Evolutionary conservation across 257 asterid genomes (phyloP).

Genomic region (Mentha longifolia): DNA sequence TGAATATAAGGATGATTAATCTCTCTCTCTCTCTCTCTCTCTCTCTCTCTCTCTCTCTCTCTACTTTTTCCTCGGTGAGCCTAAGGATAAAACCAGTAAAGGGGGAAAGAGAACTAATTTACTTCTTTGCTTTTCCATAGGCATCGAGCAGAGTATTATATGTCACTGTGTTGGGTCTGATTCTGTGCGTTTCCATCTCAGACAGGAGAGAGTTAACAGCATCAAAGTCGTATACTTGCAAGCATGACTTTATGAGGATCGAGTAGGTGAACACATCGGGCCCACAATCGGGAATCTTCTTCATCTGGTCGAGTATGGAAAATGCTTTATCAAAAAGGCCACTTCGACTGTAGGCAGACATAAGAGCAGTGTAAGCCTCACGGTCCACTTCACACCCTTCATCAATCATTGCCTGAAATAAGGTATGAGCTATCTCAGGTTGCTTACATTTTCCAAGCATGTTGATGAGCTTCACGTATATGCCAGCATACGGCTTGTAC

Average conservation of each 20-base stretch:
- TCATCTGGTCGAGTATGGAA: slow-evolving; percentile 82
- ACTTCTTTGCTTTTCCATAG: slow-evolving; percentile 94
- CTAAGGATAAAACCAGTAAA: slow-evolving; percentile 20
- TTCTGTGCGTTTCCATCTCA: slow-evolving; percentile 72
- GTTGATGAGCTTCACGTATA: slow-evolving; percentile 83
- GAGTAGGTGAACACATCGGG: slow-evolving; percentile 93
- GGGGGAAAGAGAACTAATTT: slow-evolving; percentile 19
- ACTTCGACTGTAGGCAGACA: slow-evolving; percentile 94
- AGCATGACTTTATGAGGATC: slow-evolving; percentile 79
- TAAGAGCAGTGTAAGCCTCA: slow-evolving; percentile 91
- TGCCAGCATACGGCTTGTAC: slow-evolving; percentile 81
- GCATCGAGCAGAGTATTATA: slow-evolving; percentile 91
- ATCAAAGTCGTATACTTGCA: slow-evolving; percentile 63
- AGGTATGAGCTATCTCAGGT: slow-evolving; percentile 87
- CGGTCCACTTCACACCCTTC: slow-evolving; percentile 80
- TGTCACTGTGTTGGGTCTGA: slow-evolving; percentile 78
- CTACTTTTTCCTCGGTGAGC: background rate
- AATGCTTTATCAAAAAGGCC: slow-evolving; percentile 68
- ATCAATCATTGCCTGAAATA: slow-evolving; percentile 81
- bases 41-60: background rate
- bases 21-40: background rate
- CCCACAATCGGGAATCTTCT: slow-evolving; percentile 53
- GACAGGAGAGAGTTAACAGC: slow-evolving; percentile 60
- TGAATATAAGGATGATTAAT: background rate
- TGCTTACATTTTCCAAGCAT: slow-evolving; percentile 99